Conservation (phyloP, 345 rosid species). For the Lepidium sativum region DNA sequence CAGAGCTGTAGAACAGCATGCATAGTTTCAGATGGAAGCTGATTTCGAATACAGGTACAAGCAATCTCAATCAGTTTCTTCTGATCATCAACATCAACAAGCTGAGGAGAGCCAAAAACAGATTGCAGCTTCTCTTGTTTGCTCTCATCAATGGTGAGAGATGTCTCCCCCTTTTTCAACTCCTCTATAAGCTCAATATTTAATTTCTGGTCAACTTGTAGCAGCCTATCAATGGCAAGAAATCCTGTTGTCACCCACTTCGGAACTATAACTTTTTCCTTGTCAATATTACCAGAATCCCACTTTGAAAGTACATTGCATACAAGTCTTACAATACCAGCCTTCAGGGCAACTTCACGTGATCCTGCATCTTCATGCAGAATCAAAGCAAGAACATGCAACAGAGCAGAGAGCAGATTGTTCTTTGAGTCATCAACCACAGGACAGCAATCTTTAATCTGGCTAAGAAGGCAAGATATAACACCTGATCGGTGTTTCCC, state of each 20-base stretch:
- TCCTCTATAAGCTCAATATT: constrained; percentile 67
- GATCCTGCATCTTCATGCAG: constrained; percentile 80
- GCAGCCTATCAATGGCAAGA: constrained; percentile 84
- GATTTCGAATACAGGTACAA: constrained; percentile 66
- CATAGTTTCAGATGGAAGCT: constrained; percentile 82
- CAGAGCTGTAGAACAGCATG: constrained; percentile 91
- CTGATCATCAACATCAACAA: constrained; percentile 52
- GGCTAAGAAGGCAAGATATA: constrained; percentile 64
- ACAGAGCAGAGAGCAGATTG: constrained; percentile 50
- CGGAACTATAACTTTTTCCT: constrained; percentile 51
- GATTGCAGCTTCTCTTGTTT: constrained; percentile 57
- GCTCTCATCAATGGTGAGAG: constrained; percentile 55
- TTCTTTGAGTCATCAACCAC: constrained; percentile 44
- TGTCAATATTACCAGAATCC: constrained; percentile 48
- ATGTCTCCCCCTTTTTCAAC: constrained; percentile 41
- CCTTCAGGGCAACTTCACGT: constrained; percentile 71
- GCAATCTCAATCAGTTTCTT: constrained; percentile 81
- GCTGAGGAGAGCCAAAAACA: constrained; percentile 41
- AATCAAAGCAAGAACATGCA: constrained; percentile 89
- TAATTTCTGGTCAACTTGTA: constrained; percentile 77
- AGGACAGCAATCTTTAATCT: constrained; percentile 50
- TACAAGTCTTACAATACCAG: constrained; percentile 66
- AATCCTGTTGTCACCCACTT: constrained; percentile 95
- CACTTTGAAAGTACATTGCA: constrained; percentile 66
- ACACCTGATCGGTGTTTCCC: constrained; percentile 78